Evolutionary conservation across 2,329 filamentous ascomycete genomes (phyloP), one percentile per base, ranked within the genome.

Genomic region (Periconia sp.): DNA sequence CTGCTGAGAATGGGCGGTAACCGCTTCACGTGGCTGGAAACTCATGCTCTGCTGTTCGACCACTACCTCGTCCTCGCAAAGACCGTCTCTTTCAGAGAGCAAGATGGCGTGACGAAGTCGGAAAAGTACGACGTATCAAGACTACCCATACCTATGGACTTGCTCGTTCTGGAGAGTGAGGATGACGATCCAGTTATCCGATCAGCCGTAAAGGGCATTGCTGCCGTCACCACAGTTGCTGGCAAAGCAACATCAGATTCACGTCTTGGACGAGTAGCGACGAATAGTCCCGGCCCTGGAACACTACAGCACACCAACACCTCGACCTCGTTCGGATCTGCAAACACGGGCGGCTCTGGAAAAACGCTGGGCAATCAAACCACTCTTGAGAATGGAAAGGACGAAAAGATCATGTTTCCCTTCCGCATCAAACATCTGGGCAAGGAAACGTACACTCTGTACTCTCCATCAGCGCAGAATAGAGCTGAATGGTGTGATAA

Each of bases 341-440:
- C 71, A 13, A 70, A 71, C 24, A 73, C 74, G 3, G 74, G 83
- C 6, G 75, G 73, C 21, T 84, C 85, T 2, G 69, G 70, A 12
- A 77, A 75, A 38, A 75, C 73, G 1, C 65, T 80, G 33, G 73
- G 76, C 10, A 69, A 75, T 5, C 69, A 66, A 9, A 77, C 74
- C 1, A 70, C 73, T 3, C 64, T 81, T 13, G 83, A 84, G 4
- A 62, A 62, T 23, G 73, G 79, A 19, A 87, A 83, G 50, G 89
- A 95, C 53, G 86, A 89, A 19, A 77, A 78, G 63, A 88, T 94
- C 32, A 73, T 99, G 57, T 99, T 92, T 66, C 94, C 95, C 0
- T 99, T 99, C 82, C 86, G 86, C 54, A 84, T 99, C 66, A 96
- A 96, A 73, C 94, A 99, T 73, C 81, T 99, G 15, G 94, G 95